Conservation (phyloP, 345 rosid genomes). For the Erysimum cheiranthoides region DNA sequence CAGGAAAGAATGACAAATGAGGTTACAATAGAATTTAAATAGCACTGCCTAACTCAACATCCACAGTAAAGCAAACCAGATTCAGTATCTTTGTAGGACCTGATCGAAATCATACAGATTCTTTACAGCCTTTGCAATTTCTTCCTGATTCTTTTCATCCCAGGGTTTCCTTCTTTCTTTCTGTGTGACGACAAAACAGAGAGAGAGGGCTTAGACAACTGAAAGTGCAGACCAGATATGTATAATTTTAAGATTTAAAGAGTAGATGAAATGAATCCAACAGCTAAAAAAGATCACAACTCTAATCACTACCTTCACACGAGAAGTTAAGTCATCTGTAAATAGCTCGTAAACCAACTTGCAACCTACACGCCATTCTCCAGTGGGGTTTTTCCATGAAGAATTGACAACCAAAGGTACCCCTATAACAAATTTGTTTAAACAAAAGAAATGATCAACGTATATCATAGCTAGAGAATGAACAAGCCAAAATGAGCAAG, state of each 20-base stretch:
- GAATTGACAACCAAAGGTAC: constrained; percentile 72
- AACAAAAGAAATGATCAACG: constrained; percentile 10
- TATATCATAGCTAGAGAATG: neutral
- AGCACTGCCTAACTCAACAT: constrained; percentile 25
- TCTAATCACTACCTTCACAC: constrained; percentile 67
- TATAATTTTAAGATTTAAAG: constrained; percentile 1
- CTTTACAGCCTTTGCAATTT: constrained; percentile 79
- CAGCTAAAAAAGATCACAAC: constrained; percentile 1
- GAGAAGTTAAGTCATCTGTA: constrained; percentile 69
- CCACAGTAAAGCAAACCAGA: constrained; percentile 21
- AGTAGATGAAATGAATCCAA: constrained; percentile 12
- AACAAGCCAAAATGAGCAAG: constrained; percentile 18
- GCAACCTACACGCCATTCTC: constrained; percentile 92
- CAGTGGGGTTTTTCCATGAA: constrained; percentile 91
- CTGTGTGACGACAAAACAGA: constrained; percentile 44
- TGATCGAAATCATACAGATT: constrained; percentile 75
- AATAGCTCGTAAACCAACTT: constrained; percentile 86
- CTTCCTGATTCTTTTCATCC: constrained; percentile 92
- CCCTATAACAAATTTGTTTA: constrained; percentile 52
- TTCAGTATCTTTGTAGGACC: constrained; percentile 55
- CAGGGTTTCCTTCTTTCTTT: constrained; percentile 84
- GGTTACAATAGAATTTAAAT: constrained; percentile 25
- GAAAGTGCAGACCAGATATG: constrained; percentile 2
- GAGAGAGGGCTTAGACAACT: constrained; percentile 1
- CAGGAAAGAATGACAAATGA: constrained; percentile 38